Base-by-base conservation (phyloP, 805 yeast genomes). In the Candida maesae region DNA sequence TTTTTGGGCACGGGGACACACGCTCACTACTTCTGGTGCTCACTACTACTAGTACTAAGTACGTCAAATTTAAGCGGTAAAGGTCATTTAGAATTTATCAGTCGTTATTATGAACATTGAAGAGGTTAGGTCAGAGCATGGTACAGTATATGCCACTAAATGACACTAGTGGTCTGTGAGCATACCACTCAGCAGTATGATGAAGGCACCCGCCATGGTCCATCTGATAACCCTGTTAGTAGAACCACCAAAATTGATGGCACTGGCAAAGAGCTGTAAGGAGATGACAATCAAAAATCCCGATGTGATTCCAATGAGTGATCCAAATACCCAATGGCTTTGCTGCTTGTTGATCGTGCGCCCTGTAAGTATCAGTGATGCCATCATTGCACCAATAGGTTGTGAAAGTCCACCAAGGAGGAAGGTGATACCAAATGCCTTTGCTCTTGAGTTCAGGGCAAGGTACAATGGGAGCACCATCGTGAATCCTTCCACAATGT, bases 401-500 rank as follows among this genome's bases (percentile, higher is more conserved):
- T 90, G 97, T 2, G 96, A 79, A 2, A 79, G 68, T 0, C 91
- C 90, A 4, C 96, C 97, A 14, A 91, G 64, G 0, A 81, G 40
- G 1, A 85, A 78, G 13, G 90, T 74, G 7, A 83, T 73, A 0
- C 71, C 47, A 10, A 88, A 65, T 0, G 97, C 95, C 49, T 76
- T 71, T 20, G 64, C 52, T 33, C 86, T 68, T 1, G 78, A 71
- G 32, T 76, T 68, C 47, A 91, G 68, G 8, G 95, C 87, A 38
- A 90, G 75, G 58, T 83, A 93, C 24, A 91, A 67, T 0, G 98
- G 98, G 34, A 90, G 68, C 12, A 95, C 87, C 85, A 91, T 90
- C 13, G 93, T 79, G 59, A 93, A 89, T 0, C 98, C 99, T 60
- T 91, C 99, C 17, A 90, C 82, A 51, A 88, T 81, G 61, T 93